Evolutionary conservation across 108 stramenopile species (phyloP).

Genomic region (Skeletonema grethae): DNA sequence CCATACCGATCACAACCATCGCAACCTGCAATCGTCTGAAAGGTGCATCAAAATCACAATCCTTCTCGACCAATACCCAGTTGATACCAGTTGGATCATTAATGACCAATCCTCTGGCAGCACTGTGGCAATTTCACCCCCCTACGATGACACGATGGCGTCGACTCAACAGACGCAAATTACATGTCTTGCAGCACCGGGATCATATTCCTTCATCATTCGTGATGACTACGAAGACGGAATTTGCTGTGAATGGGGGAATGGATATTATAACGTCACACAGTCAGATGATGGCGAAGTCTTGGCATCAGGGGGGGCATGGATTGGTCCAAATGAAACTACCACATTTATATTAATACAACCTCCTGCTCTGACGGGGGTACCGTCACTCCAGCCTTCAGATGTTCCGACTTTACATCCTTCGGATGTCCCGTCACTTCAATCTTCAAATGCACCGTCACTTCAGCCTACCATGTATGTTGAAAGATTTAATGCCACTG

Average conservation of each 20-base stretch:
- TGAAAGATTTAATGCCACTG: constrained; percentile 6
- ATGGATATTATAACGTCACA: constrained; percentile 18
- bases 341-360: background rate
- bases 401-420: no score
- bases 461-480: background rate
- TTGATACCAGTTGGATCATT: background rate
- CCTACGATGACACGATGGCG: background rate
- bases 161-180: background rate
- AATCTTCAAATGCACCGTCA: no score
- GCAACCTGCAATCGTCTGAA: background rate
- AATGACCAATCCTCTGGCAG: background rate
- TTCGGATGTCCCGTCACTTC: background rate
- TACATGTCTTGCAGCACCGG: background rate
- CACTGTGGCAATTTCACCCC: background rate
- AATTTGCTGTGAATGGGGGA: constrained; percentile 29
- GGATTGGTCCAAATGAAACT: background rate
- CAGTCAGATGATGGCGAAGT: no score
- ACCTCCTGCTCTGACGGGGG: background rate
- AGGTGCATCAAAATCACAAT: background rate
- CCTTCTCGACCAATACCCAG: background rate
- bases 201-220: constrained; percentile 32
- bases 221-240: constrained; percentile 37
- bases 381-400: background rate
- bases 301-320: background rate
- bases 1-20: background rate